Percentiles rank a stretch among this genome's conserved stretches.
Evolutionary conservation across 169 alveolate species (phyloP).

Genomic region (Babesia divergens): DNA sequence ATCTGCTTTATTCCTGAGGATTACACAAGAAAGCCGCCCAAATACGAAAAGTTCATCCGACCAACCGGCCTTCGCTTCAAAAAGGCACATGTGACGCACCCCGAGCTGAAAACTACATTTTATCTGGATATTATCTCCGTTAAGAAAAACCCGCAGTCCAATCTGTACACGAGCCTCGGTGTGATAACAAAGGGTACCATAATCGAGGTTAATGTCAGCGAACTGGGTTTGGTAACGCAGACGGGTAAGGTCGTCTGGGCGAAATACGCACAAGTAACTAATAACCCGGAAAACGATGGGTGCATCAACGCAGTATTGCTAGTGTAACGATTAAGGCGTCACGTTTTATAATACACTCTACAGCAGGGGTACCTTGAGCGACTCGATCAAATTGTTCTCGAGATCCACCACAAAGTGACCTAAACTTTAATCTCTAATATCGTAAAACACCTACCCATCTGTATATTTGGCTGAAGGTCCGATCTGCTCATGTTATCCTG

Average conservation of each 20-base stretch:
- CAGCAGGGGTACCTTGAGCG: constrained; percentile 41
- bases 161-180: constrained; percentile 94
- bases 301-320: constrained; percentile 97
- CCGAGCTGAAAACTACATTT: constrained; percentile 96
- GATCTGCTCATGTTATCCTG: constrained; percentile 10
- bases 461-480: constrained; percentile 19
- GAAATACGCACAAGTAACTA: constrained; percentile 97
- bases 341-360: not conserved
- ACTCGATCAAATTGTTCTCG: constrained; percentile 48
- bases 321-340: constrained; percentile 69
- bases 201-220: constrained; percentile 97
- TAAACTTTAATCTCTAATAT: not conserved
- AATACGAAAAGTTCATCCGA: constrained; percentile 94
- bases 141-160: constrained; percentile 96
- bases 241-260: constrained; percentile 99
- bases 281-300: constrained; percentile 99
- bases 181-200: constrained; percentile 92
- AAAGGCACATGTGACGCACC: constrained; percentile 99
- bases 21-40: constrained; percentile 99
- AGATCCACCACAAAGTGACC: constrained; percentile 40
- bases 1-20: constrained; percentile 96
- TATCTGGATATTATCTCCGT: constrained; percentile 93
- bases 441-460: constrained; percentile 15
- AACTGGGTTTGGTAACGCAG: constrained; percentile 97
- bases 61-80: constrained; percentile 98